Evolutionary conservation across 2,329 filamentous ascomycete species (phyloP), one percentile per base, ranked within the genome.

Genomic region (Epichloe aotearoae): DNA sequence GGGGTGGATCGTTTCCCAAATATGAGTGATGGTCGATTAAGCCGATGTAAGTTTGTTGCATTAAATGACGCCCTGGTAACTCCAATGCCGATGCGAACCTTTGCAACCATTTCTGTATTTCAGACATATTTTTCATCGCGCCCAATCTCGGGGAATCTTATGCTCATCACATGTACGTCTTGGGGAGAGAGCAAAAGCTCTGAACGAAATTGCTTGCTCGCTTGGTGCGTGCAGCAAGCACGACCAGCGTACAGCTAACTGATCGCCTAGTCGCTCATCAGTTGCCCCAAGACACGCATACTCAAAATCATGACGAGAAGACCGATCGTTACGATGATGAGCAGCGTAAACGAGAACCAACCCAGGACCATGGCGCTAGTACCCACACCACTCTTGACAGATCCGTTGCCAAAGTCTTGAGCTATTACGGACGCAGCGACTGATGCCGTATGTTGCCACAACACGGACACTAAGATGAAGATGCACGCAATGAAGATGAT

Each of bases 261-360:
- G 17, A 10, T 38, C 2, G 20, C 38, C 34, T 47, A 50, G 42
- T 51, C 51, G 59, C 58, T 61, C 54, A 67, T 71, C 63, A 80
- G 69, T 60, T 85, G 77, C 59, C 81, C 77, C 57, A 96, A 71
- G 51, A 95, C 76, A 58, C 83, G 79, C 64, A 96, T 93, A 70
- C 89, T 96, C 66, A 97, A 72, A 61, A 96, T 95, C 89, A 97
- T 97, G 62, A 96, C 86, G 55, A 98, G 73, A 67, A 97, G 69
- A 51, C 91, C 93, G 62, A 97, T 93, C 46, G 91, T 97, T 49
- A 97, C 91, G 55, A 97, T 84, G 60, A 98, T 95, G 57, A 98
- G 76, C 49, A 97, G 69, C 20, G 87, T 85, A 63, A 98, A 97
- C 41, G 88, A 87, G 69, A 98, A 97, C 93, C 93, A 98, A 53